phyloP scores from a whole-genome alignment of 1,284 basidiomycete species.

The Moniliella sp. region DNA sequence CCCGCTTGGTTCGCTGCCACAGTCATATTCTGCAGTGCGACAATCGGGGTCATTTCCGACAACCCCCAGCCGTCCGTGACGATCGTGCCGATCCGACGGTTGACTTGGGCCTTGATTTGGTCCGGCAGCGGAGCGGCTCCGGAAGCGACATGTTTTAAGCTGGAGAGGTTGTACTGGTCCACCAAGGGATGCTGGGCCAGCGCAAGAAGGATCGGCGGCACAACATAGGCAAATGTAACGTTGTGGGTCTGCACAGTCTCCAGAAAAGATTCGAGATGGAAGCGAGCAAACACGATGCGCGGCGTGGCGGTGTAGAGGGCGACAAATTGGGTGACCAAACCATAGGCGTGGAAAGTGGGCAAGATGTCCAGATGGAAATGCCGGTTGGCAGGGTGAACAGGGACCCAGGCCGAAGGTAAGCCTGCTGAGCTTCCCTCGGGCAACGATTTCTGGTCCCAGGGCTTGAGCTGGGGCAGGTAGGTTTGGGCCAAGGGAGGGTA shows the following conservation, averaged over 20 bases:
- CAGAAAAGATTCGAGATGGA: constrained; percentile 21
- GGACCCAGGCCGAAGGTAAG: too few species aligned
- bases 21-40: constrained; percentile 20
- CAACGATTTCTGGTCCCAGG: too few species aligned
- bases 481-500: constrained; percentile 5
- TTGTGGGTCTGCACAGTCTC: constrained; percentile 11
- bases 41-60: constrained; percentile 30
- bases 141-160: constrained; percentile 19
- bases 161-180: constrained; percentile 17
- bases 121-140: constrained; percentile 20
- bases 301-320: constrained; percentile 26
- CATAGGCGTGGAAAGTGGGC: constrained; percentile 32
- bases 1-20: constrained; percentile 9
- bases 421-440: too few species aligned
- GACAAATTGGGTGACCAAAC: constrained; percentile 21
- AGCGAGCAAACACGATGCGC: constrained; percentile 15
- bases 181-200: constrained; percentile 18
- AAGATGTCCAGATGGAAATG: constrained; percentile 26
- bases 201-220: constrained; percentile 27
- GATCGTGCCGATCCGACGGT: constrained; percentile 12
- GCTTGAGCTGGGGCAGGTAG: too few species aligned
- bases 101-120: constrained; percentile 14
- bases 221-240: constrained; percentile 28
- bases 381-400: too few species aligned
- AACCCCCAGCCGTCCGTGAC: constrained; percentile 23